These are phyloP conservation scores for Lasiosphaeriaceae sp. DNA, from an alignment of 495 filamentous ascomycete species.

Conservation along the genomic window DNA sequence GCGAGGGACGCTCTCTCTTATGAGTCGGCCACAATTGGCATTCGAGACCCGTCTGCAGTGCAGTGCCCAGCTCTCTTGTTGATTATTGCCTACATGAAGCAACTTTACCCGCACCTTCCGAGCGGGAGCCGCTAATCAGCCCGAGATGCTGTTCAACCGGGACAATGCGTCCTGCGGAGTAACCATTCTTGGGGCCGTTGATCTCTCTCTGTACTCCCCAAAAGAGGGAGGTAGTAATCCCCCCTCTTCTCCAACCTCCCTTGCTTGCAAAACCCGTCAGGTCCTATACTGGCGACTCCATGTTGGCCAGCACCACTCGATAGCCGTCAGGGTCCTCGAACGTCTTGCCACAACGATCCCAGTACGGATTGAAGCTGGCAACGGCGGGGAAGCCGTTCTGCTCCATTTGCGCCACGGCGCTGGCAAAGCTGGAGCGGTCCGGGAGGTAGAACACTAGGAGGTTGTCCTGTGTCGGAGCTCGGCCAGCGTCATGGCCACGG, in stretches of 20 bases:
- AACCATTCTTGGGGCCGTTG: too few species aligned
- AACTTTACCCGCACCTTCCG: background rate
- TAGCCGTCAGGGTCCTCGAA: constrained; percentile 36
- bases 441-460: constrained; percentile 33
- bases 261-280: background rate
- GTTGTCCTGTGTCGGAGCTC: constrained; percentile 33
- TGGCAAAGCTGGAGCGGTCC: constrained; percentile 10
- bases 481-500: constrained; percentile 20
- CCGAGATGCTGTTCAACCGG: too few species aligned
- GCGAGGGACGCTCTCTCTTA: background rate
- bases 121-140: too few species aligned
- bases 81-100: background rate
- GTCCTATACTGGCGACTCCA: constrained; percentile 19
- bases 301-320: constrained; percentile 31
- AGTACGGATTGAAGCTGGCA: constrained; percentile 32
- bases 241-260: background rate
- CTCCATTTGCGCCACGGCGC: constrained; percentile 25
- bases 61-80: background rate
- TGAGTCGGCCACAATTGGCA: background rate
- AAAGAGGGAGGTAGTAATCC: too few species aligned
- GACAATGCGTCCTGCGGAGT: too few species aligned
- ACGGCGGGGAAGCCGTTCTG: constrained; percentile 18
- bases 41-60: background rate
- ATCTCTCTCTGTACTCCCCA: too few species aligned
- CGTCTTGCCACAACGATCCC: constrained; percentile 31